Evolutionary conservation across 208 protist genomes (phyloP), one percentile per base, ranked within the genome.

Genomic region (Acanthamoeba sp.): DNA sequence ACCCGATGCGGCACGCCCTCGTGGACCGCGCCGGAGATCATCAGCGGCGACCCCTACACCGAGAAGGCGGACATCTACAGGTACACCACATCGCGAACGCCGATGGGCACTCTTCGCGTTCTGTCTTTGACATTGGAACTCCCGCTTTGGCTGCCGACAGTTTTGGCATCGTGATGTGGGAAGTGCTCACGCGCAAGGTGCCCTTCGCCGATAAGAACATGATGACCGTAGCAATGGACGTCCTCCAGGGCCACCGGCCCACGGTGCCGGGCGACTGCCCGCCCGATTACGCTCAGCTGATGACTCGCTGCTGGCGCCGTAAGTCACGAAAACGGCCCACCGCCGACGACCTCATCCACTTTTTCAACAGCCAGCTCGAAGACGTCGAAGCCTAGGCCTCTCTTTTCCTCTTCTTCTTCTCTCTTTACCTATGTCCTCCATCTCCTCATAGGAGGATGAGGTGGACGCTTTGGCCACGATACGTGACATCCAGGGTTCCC

Each of bases 1-100:
- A 97, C 95, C 29, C 89, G 88, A 12, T 96, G 95, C 82, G 96
- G 96, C 4, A 97, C 96, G 78, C 96, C 96, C 22, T 93, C 64
- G 50, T 97, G 96, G 96, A 95, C 94, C 5, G 90, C 95, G 20
- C 96, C 96, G 6, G 96, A 97, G 80, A 50, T 97, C 5, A 38
- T 97, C 24, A 24, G 87, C n/a, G 91, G 73, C 42, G 64, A 96
- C 32, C 57, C 71, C 42, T 97, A 97, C 48, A 95, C 94, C 5
- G 91, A 96, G 32, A 97, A 95, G 40, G 95, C 94, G 5, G 95
- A 96, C 84, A 64, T 97, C 29, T 96, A 96, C 73, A 50, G 45
- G 45, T 50, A 50, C n/a, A n/a, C n/a, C n/a, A n/a, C n/a, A n/a
- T n/a, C n/a, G n/a, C n/a, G n/a, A n/a, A n/a, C n/a, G n/a, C n/a